phyloP scores from a whole-genome alignment of 371 early-diverging fungal species.

The Mycotypha africana region DNA sequence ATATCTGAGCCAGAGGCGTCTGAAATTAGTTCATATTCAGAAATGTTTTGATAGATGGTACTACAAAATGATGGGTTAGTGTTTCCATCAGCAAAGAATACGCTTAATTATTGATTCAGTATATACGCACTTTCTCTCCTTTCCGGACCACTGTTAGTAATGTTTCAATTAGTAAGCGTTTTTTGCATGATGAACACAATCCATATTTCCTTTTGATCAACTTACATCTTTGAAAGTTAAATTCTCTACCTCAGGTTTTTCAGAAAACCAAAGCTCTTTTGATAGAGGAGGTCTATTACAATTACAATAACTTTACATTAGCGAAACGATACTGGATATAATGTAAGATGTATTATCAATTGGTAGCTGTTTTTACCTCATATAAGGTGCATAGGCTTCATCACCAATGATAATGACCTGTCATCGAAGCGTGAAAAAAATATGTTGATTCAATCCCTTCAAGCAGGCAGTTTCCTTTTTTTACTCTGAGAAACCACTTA shows the following conservation, averaged over 20 bases:
- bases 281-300: constrained; percentile 53
- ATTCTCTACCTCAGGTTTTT: constrained; percentile 39
- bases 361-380: constrained; percentile 46
- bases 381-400: constrained; percentile 62
- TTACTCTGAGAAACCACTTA: constrained; percentile 12
- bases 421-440: neutral
- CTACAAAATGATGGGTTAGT: constrained; percentile 4
- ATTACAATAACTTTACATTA: neutral
- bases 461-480: neutral
- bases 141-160: constrained; percentile 66
- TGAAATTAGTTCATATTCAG: constrained; percentile 34
- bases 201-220: too few species aligned
- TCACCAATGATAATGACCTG: constrained; percentile 64
- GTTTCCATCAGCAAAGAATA: neutral
- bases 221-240: constrained; percentile 62
- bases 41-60: constrained; percentile 32
- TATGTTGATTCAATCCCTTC: neutral
- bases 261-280: constrained; percentile 75
- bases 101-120: too few species aligned
- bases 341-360: too few species aligned
- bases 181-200: too few species aligned
- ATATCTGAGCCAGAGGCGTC: constrained; percentile 40
- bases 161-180: too few species aligned
- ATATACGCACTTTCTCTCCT: constrained; percentile 56
- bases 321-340: too few species aligned